A percentile compares a stretch with the other conserved stretches of the same genome.
These are phyloP conservation scores for Chlamydomonas sp. DNA, from an alignment of 139 green algal genomes.

Conservation along the genomic window DNA sequence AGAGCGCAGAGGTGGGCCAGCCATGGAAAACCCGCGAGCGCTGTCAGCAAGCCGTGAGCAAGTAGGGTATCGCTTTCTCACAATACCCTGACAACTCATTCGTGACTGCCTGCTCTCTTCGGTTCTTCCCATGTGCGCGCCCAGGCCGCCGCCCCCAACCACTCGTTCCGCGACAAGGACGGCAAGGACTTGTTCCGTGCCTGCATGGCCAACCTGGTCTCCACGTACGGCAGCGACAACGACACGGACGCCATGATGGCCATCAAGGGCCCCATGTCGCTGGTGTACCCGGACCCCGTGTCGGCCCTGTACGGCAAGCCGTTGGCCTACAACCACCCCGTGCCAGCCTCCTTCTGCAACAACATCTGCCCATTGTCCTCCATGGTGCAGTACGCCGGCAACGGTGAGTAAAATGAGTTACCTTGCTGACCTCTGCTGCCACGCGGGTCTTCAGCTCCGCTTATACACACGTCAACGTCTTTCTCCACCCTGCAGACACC, in stretches of 20 bases:
- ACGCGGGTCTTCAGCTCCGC: no score
- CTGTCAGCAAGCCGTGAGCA: no score
- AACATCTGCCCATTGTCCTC: background rate
- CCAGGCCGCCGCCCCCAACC: background rate
- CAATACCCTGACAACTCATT: no score
- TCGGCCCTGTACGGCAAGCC: background rate
- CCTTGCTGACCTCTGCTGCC: no score
- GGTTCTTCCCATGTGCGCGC: background rate
- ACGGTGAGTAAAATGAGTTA: background rate
- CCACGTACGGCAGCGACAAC: no score
- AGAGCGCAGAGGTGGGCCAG: background rate
- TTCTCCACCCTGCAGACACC: no score
- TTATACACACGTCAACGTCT: no score
- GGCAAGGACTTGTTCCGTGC: constrained; percentile 7
- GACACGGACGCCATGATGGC: no score
- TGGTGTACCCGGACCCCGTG: constrained; percentile 8
- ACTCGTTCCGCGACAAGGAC: background rate
- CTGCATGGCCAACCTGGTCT: background rate
- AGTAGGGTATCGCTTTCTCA: no score
- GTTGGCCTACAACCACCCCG: constrained; percentile 24
- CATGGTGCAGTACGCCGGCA: background rate
- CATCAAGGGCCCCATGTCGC: constrained; percentile 8
- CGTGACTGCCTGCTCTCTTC: background rate
- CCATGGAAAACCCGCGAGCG: no score
- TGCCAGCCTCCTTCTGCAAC: constrained; percentile 20